Percentiles rank a stretch among this genome's conserved stretches.
Conservation (phyloP, 768 basidiomycete genomes). For the Lactifluus volemus region DNA sequence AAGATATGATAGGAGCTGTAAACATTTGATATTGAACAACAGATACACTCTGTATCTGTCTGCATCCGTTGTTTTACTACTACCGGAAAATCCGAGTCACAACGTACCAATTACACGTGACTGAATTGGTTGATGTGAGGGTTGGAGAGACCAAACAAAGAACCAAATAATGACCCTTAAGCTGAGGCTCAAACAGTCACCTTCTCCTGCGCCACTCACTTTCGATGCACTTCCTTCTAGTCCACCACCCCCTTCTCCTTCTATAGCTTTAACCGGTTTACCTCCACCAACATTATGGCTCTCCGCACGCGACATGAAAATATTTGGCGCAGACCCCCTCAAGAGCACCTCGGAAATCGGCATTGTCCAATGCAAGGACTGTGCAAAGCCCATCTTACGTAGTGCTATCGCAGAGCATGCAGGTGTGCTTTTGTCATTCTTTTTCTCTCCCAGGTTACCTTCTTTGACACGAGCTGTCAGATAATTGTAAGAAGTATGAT, state of each 20-base stretch:
- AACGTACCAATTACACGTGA: too few species aligned
- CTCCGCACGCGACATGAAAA: slow-evolving; percentile 78
- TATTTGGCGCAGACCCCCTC: slow-evolving; percentile 73
- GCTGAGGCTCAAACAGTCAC: slow-evolving; percentile 34
- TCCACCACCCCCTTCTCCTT: slow-evolving; percentile 29
- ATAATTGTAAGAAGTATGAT: slow-evolving; percentile 53
- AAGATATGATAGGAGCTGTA: too few species aligned
- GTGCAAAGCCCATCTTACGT: slow-evolving; percentile 70
- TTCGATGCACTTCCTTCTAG: slow-evolving; percentile 41
- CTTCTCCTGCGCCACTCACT: slow-evolving; percentile 42
- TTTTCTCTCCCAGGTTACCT: neutral
- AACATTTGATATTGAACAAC: too few species aligned
- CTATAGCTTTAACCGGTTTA: slow-evolving; percentile 25
- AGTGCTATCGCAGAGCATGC: slow-evolving; percentile 70
- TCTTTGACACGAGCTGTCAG: slow-evolving; percentile 26
- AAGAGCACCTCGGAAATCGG: slow-evolving; percentile 46
- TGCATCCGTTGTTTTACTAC: too few species aligned
- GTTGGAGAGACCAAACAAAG: too few species aligned
- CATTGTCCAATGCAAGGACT: slow-evolving; percentile 68
- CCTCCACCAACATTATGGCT: slow-evolving; percentile 81
- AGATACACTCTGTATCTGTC: too few species aligned
- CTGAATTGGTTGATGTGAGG: too few species aligned
- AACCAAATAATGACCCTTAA: slow-evolving; percentile 25
- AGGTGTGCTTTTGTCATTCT: slow-evolving; percentile 36
- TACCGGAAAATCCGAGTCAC: too few species aligned